Percentiles rank a stretch among this genome's conserved stretches.
These are phyloP conservation scores for Agaricus subrufescens DNA, from an alignment of 768 basidiomycete genomes.

Conservation along the genomic window DNA sequence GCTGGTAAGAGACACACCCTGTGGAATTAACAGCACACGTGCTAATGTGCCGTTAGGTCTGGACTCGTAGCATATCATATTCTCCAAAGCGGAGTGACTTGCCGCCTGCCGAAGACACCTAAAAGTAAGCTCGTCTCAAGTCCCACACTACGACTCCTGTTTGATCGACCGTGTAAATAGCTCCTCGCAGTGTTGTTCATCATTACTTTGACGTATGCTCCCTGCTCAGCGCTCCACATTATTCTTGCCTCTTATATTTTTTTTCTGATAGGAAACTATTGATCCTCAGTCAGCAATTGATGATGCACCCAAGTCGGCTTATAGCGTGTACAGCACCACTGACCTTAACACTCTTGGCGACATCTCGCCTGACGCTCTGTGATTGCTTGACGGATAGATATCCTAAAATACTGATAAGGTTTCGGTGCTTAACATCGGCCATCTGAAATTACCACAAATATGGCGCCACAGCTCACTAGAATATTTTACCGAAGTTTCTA, in stretches of 20 bases:
- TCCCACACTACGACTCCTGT: background rate
- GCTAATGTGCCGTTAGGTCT: constrained; percentile 37
- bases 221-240: background rate
- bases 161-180: constrained; percentile 30
- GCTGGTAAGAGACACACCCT: constrained; percentile 41
- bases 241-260: constrained; percentile 1
- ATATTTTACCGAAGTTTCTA: too few species aligned
- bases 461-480: too few species aligned
- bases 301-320: constrained; percentile 61
- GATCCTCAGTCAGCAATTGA: constrained; percentile 70
- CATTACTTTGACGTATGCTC: constrained; percentile 90
- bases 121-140: constrained; percentile 55
- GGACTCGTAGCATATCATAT: constrained; percentile 90
- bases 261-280: constrained; percentile 56
- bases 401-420: background rate
- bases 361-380: constrained; percentile 68
- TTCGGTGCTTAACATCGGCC: too few species aligned
- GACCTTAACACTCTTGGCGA: constrained; percentile 61
- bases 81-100: constrained; percentile 83
- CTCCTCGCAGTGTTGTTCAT: constrained; percentile 79
- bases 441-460: too few species aligned
- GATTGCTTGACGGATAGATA: constrained; percentile 12
- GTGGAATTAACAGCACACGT: background rate
- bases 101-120: constrained; percentile 91
- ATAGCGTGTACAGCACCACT: constrained; percentile 53